A percentile compares a stretch with the other conserved stretches of the same genome.
Evolutionary conservation across 108 stramenopile genomes (phyloP).

Genomic region (Stephanodiscus triporus): DNA sequence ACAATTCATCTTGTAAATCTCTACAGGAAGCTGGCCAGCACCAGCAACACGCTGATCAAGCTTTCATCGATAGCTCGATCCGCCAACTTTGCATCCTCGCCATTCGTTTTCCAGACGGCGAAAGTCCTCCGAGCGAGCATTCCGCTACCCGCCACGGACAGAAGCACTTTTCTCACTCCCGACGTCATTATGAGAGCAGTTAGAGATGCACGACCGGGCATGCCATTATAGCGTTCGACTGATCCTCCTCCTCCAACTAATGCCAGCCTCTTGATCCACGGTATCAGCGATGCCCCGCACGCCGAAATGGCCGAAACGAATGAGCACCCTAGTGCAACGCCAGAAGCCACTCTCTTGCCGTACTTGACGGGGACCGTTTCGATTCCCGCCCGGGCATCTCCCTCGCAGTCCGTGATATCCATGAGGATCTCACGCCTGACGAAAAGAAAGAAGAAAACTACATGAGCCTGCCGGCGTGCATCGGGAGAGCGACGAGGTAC

Average conservation of each 20-base stretch:
- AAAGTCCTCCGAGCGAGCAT: slow-evolving; percentile 39
- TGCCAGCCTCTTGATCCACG: background rate
- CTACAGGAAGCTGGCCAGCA: slow-evolving; percentile 51
- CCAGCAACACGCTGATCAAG: slow-evolving; percentile 45
- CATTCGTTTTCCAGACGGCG: slow-evolving; percentile 35
- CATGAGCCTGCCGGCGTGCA: too few relatives aligned
- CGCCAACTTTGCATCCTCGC: slow-evolving; percentile 35
- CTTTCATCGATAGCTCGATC: slow-evolving; percentile 36
- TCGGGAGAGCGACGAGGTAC: too few relatives aligned
- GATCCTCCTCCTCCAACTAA: too few relatives aligned
- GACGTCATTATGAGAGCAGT: background rate
- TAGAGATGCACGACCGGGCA: background rate
- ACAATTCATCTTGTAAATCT: background rate
- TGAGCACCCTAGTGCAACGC: slow-evolving; percentile 39
- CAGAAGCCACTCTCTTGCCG: slow-evolving; percentile 54
- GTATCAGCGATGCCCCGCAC: slow-evolving; percentile 19
- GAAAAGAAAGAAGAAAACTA: slow-evolving; percentile 18
- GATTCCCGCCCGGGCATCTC: slow-evolving; percentile 56
- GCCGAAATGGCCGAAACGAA: slow-evolving; percentile 20
- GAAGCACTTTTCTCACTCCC: slow-evolving; percentile 22
- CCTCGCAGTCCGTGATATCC: slow-evolving; percentile 70
- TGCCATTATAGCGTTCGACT: background rate
- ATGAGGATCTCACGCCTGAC: slow-evolving; percentile 72
- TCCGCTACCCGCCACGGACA: slow-evolving; percentile 36
- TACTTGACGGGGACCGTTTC: slow-evolving; percentile 70